Evolutionary conservation across 2,329 filamentous ascomycete species (phyloP).

Genomic region (Mariannaea elegans): DNA sequence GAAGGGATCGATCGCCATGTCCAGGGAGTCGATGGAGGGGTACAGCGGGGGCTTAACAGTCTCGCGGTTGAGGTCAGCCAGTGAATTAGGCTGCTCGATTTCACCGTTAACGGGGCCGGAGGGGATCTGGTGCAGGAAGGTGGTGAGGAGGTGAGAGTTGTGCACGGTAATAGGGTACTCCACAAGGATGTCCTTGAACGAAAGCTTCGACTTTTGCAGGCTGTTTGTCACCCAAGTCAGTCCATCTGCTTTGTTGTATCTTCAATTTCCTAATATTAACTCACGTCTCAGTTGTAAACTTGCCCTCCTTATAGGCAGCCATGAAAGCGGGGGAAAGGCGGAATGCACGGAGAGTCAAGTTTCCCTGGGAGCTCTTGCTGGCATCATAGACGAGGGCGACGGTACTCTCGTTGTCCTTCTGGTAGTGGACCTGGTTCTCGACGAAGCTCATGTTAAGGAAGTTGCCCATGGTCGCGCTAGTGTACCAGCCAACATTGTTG

Average conservation of each 20-base stretch:
- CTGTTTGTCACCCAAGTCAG: conserved; percentile 55
- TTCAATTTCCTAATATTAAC: conserved; percentile 39
- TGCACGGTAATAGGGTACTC: conserved; percentile 91
- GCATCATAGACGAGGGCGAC: conserved; percentile 94
- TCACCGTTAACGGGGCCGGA: conserved; percentile 68
- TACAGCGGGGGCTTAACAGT: conserved; percentile 72
- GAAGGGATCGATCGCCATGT: conserved; percentile 95
- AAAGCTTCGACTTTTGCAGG: conserved; percentile 91
- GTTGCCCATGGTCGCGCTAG: conserved; percentile 98
- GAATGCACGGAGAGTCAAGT: conserved; percentile 90
- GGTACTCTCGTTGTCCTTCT: conserved; percentile 91
- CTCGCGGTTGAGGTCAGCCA: conserved; percentile 78
- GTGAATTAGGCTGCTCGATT: conserved; percentile 79
- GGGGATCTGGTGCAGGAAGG: conserved; percentile 93
- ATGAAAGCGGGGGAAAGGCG: conserved; percentile 88
- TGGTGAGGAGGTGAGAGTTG: conserved; percentile 97
- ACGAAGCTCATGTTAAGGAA: conserved; percentile 95
- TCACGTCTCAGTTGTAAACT: conserved; percentile 96
- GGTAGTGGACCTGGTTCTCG: conserved; percentile 98
- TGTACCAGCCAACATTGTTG: conserved; percentile 98
- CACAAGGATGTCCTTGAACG: conserved; percentile 91
- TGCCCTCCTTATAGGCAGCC: conserved; percentile 92
- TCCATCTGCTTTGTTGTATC: background rate
- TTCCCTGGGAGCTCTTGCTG: conserved; percentile 92
- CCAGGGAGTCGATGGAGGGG: conserved; percentile 89